A percentile compares a stretch with the other conserved stretches of the same genome.
Conservation (phyloP, 202 grass and related monocot genomes). For the Sporobolus alterniflorus region DNA sequence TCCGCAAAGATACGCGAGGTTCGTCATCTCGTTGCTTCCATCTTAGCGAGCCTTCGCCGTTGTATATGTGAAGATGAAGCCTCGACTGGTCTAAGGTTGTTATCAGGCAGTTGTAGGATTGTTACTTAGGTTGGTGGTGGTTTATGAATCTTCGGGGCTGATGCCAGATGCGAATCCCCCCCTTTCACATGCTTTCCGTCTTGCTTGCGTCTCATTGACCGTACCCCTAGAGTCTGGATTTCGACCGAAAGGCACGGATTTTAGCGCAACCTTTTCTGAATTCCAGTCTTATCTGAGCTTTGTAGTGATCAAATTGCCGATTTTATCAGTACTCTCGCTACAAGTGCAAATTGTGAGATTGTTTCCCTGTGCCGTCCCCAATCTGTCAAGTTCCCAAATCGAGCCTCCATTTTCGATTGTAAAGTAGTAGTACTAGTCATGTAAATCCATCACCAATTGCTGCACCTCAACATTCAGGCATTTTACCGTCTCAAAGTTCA, state of each 20-base stretch:
- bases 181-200: neutral
- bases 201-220: neutral
- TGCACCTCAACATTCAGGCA: neutral
- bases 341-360: neutral
- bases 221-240: neutral
- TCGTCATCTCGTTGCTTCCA: neutral
- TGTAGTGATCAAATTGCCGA: neutral
- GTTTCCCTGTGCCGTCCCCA: neutral
- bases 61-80: too few relatives aligned
- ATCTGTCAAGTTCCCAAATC: neutral
- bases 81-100: neutral
- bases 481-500: neutral
- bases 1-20: conserved; percentile 29
- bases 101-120: neutral
- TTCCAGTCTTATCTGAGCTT: neutral
- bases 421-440: neutral
- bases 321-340: neutral
- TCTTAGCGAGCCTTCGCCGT: too few relatives aligned
- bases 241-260: neutral
- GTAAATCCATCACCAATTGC: neutral
- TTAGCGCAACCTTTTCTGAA: neutral
- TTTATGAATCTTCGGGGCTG: neutral
- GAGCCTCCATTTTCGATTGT: neutral
- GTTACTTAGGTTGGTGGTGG: neutral
- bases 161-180: neutral